Base-by-base conservation (phyloP, 192 early-diverging fungal species). In the Linnemannia schmuckeri region DNA sequence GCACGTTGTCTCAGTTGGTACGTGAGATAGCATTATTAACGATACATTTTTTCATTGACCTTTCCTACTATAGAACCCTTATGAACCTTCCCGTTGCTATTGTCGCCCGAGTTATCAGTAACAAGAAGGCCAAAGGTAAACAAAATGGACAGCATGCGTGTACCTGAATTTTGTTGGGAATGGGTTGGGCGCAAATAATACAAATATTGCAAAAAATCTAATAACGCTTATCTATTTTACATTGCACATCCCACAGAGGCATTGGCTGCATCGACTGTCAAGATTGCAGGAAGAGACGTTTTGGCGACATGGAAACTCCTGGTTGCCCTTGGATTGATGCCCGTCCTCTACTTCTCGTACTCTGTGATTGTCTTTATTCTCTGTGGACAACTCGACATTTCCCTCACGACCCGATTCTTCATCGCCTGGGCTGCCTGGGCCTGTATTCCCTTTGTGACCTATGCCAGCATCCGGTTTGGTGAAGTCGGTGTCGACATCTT, bases 281-380 rank as follows among this genome's bases (percentile, higher is more conserved):
- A 99, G 84, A 95, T 99, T 81, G 94, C 94, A 70, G 99, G 97
- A 37, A 92, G 95, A 46, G 99, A 99, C 82, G 99, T 99, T 13
- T 90, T 99, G 27, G 97, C 96, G 0, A 98, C 98, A 9, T 99
- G 98, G 98, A 99, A 99, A 87, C 89, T 97, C 18, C 83, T 97
- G 10, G 94, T 97, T 33, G 93, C 92, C 35, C 85, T 95, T 37
- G 96, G 93, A 2, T 90, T 98, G 38, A 92, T 95, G 54, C 97
- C 97, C 3, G 80, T 92, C 12, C 90, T 96, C 33, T 97, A 97
- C 82, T 92, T 92, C 4, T 79, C 92, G 1, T 97, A 97, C 83
- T 91, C 94, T 6, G 78, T 95, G 41, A 75, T 97, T 33, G 92
- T 94, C 20, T 91, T 96, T 46, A 54, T 89, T 18, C 30, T 87